Evolutionary conservation across 768 basidiomycete species (phyloP).

Genomic region (Amanita brunnescens): DNA sequence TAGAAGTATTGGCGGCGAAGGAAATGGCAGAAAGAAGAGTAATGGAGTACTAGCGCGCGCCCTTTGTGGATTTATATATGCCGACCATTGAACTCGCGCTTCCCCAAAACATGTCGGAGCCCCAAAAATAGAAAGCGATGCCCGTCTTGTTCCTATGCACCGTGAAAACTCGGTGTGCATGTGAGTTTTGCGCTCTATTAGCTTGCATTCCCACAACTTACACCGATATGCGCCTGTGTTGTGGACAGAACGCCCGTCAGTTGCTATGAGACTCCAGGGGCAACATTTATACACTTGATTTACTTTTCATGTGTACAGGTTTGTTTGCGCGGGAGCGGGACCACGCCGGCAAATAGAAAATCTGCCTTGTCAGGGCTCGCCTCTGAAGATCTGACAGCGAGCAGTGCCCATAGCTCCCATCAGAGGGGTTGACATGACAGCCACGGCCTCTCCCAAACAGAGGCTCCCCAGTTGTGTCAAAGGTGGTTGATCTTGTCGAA

Average conservation of each 20-base stretch:
- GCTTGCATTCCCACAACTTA: no score
- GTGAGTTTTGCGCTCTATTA: neutral
- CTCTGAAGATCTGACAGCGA: neutral
- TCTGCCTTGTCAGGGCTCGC: neutral
- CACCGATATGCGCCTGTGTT: no score
- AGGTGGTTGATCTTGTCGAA: no score
- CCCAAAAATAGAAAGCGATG: conserved; percentile 4
- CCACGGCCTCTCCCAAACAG: no score
- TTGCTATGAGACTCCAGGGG: neutral
- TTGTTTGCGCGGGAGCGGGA: neutral
- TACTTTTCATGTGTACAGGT: neutral
- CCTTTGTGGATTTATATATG: conserved; percentile 1
- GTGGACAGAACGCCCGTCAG: no score
- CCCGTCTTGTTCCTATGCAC: conserved; percentile 1
- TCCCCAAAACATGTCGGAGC: neutral
- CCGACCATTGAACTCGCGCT: neutral
- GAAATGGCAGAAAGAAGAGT: conserved; percentile 3
- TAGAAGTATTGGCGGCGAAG: conserved; percentile 12
- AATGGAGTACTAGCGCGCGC: neutral
- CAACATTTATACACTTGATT: no score
- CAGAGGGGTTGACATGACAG: no score
- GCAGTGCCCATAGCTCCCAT: no score
- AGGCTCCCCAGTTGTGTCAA: no score
- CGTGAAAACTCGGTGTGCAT: neutral
- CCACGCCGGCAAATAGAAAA: neutral